Base-by-base conservation (phyloP, 805 yeast species). In the Kuraishia hungarica region DNA sequence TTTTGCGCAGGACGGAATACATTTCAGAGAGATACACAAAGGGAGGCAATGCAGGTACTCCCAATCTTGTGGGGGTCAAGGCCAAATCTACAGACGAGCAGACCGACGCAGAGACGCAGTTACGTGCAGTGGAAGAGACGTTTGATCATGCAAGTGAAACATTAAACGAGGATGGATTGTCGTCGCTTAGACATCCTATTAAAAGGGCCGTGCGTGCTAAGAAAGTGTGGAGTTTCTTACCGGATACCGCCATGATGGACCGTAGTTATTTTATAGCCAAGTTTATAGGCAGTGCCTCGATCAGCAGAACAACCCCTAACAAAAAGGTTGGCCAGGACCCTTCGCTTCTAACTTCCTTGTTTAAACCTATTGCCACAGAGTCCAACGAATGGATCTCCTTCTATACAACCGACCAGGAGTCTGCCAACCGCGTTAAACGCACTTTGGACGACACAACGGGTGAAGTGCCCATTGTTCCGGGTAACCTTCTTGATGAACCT, bases 1-100 rank as follows among this genome's bases (percentile, higher is more conserved):
- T 93, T 71, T 77, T 93, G 67, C 84, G 97, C 73, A 84, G 98
- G 73, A 93, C 99, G 0, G 98, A 94, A 67, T 93, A 93, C 67
- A 87, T 90, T 57, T 81, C 96, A 3, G 43, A 35, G 43, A 6
- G 43, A 17, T 35, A 35, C 43, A 17, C 43, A 35, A 35, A 35
- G 43, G 17, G 43, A 8, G 11, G 11, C 8, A 35, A 17, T 13
- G 17, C n/a, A 10, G 11, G 43, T 15, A 17, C 4, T 35, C 4
- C 43, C 4, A 17, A 2, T 35, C 8, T 3, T 3, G 43, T 21
- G 43, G 24, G 8, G 8, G 7, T 26, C 43, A 49, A 24, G 19
- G 23, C 29, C 6, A 62, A 59, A 59, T 71, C 67, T 56, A 67
- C 70, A 49, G 71, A 64, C 7, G 72, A 67, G 46, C 62, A 62